Evolutionary conservation across 192 early-diverging fungal genomes (phyloP), one percentile per base, ranked within the genome.

Genomic region (Umbelopsis ramanniana): DNA sequence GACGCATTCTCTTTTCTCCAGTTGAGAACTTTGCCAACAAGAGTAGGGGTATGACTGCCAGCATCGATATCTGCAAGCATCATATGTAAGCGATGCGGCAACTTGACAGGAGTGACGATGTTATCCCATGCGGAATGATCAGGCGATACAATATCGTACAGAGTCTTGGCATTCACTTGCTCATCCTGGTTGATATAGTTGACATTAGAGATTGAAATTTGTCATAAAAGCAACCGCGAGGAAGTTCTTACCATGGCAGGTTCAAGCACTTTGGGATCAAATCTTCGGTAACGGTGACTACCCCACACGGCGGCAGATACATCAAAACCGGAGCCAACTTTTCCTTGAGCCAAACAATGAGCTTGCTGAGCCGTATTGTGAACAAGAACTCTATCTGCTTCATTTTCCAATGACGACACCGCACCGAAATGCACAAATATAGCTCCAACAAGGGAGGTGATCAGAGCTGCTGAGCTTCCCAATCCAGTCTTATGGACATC

Each of bases 261-360:
- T 0, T 81, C 79, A 9, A 94, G 71, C 19, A 95, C 73, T 3
- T 72, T 74, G 6, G 96, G 95, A 12, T 85, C 84, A 71, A 99
- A 99, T 26, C 97, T 83, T 29, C 82, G 81, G 73, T 99, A 98
- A 2, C 86, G 76, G 72, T 98, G 97, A 46, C 89, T 92, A 15
- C 98, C 98, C 79, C 89, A 97, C 0, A 96, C 92, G 2, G 98
- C 98, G 5, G 93, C 85, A 0, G 92, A 92, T 21, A 99, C 94
- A 77, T 99, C 98, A 74, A 99, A 99, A 14, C 98, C 98, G 52
- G 89, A 91, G 2, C 98, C 98, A 50, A 99, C 90, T 76, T 99
- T 99, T 55, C 98, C 98, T 73, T 99, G 98, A n/a, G 98, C 97
- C 26, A 95, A 78, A 73, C 98, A 97, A 83, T 99, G 98, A 15